Percentiles rank a stretch among this genome's conserved stretches.
Conservation (phyloP, 331 rosid genomes). For the Rhamnella rubrinervis region DNA sequence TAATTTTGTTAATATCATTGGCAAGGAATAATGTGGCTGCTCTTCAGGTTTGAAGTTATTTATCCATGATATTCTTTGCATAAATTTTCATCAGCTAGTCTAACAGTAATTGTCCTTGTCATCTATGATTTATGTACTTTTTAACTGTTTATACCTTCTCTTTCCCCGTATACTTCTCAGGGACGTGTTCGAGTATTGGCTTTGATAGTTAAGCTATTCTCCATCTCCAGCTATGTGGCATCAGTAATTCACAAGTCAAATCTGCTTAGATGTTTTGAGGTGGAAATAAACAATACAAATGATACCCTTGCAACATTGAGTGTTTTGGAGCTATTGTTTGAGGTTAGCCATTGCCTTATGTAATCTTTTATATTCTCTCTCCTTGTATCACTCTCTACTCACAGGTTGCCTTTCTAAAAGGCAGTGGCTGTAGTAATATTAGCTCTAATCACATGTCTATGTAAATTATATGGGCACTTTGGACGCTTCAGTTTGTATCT, state of each 20-base stretch:
- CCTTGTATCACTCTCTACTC: neutral
- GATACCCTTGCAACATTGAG: slow-evolving; percentile 80
- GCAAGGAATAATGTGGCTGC: too few species aligned
- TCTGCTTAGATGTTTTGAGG: slow-evolving; percentile 68
- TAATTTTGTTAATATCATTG: too few species aligned
- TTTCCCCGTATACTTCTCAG: slow-evolving; percentile 32
- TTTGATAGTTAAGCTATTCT: slow-evolving; percentile 82
- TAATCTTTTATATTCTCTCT: slow-evolving; percentile 1
- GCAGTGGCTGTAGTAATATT: too few species aligned
- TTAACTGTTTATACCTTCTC: slow-evolving; percentile 14
- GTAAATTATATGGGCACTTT: too few species aligned
- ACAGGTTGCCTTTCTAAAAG: neutral
- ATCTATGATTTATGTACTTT: slow-evolving; percentile 21
- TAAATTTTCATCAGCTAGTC: too few species aligned
- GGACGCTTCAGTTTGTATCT: too few species aligned
- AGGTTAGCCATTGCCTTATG: slow-evolving; percentile 50
- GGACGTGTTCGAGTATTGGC: slow-evolving; percentile 86
- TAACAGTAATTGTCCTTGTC: too few species aligned
- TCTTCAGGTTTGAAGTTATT: too few species aligned
- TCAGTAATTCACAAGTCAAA: slow-evolving; percentile 58
- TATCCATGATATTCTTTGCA: too few species aligned
- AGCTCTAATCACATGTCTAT: too few species aligned
- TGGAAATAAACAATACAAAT: slow-evolving; percentile 57
- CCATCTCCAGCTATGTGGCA: slow-evolving; percentile 71
- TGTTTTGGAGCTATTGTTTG: slow-evolving; percentile 88